Base-by-base conservation (phyloP, 108 stramenopile genomes). In the Cyclotella baltica region DNA sequence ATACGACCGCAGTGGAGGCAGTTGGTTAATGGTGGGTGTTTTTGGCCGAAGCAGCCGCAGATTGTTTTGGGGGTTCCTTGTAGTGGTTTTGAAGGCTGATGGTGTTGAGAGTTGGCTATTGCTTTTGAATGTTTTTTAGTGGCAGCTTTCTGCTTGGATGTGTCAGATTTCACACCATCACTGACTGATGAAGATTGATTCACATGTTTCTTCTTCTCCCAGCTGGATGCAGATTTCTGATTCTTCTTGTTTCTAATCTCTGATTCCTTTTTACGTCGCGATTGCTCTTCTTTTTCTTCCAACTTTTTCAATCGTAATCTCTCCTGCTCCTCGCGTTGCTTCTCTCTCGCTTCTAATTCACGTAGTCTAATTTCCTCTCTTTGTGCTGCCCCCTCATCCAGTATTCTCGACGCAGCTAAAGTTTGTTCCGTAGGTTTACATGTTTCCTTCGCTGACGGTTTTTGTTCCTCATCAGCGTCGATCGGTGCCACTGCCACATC, bases 1-100 rank as follows among this genome's bases (percentile, higher is more conserved):
- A 84, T 84, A n/a, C 83, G 56, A 36, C 83, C 83, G 37, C 83
- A 84, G 31, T 70, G 59, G 6, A 84, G 76, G 40, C 83, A 84
- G 37, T 84, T 84, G 10, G 78, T 70, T 15, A 84, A 59, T 2
- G 78, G 62, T 3, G 67, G 30, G 61, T 84, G 83, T 37, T 53
- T 70, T 50, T 69, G 80, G 20, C 83, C 83, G 33, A 53, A 84
- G 27, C 83, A 84, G 1, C 83, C 83, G 29, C 83, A 84, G 22
- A 64, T 47, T 47, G 22, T 64, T 67, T 37, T 69, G 0, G 83
- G 71, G 28, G 35, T 74, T 19, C 82, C 82, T 36, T 75, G 74
- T 33, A 48, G 47, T 1, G 68, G 80, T 69, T 70, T 72, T 4
- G 27, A 31, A 20, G 59, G 22, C 13, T n/a, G n/a, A n/a, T n/a